Evolutionary conservation across 495 filamentous ascomycete species (phyloP), one percentile per base, ranked within the genome.

Genomic region (Acidomyces sp.): DNA sequence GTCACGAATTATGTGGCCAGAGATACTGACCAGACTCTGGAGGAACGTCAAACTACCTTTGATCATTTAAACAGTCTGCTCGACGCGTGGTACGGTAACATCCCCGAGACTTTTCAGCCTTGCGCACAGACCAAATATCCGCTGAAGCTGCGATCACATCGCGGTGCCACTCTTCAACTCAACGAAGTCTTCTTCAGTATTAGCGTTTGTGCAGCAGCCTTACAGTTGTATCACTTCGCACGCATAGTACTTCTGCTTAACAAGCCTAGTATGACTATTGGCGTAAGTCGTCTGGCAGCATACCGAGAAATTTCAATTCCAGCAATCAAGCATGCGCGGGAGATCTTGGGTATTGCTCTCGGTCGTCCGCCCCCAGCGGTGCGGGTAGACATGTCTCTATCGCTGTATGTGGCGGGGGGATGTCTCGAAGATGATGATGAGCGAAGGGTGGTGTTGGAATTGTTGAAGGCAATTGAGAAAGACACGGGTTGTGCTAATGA

Each of bases 161-260:
- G 7, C 2, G 21, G 16, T 37, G 57, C 35, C 18, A 57, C 57
- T 24, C 62, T 61, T 21, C 57, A 65, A 0, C 63, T 80, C 37
- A 63, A 68, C 1, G 75, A 78, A 55, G 63, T 76, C 13, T 80
- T 75, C 74, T 70, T 71, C 53, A 74, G 68, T 51, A 66, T 75
- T 4, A 66, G 72, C 3, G 73, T 75, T 62, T 77, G 71, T 55
- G 69, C 67, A 0, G 72, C 74, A 1, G 68, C 70, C 5, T 73
- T 78, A 66, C 74, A 78, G 51, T 66, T 69, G 40, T 80, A 77
- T 50, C 74, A 80, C 51, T 75, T 80, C 68, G 70, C 70, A 0
- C 72, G 71, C 33, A 75, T 75, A 29, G 58, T 77, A 25, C 60
- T 80, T 12, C 62, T 76, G 4, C 65, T 76, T 48, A 71, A 79